Evolutionary conservation across 2,329 filamentous ascomycete genomes (phyloP), one percentile per base, ranked within the genome.

Genomic region (Macroventuria anomochaeta): DNA sequence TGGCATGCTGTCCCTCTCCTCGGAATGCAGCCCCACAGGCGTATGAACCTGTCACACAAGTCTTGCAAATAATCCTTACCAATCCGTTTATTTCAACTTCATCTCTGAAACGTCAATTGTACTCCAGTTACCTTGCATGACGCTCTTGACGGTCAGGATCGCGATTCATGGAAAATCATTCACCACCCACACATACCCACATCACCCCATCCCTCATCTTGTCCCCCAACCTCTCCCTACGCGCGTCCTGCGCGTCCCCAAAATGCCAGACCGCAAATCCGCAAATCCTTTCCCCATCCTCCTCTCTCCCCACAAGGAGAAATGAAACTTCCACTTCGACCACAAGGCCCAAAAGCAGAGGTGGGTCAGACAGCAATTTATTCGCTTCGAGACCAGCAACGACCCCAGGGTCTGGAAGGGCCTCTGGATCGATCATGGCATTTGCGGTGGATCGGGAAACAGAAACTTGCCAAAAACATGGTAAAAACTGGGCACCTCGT

Each of bases 331-430:
- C 33, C 33, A 44, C 44, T 44, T 48, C 44, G 51, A 49, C 43
- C 51, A 43, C 39, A 17, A 53, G 42, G 34, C 34, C 29, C 11
- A n/a, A 11, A 42, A 18, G n/a, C 13, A 12, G 37, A 18, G n/a
- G 50, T 48, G 50, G 50, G 34, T 21, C 44, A 4, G 20, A 13
- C 39, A 17, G 29, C 21, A 49, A 54, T 49, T 44, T 40, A 37
- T 46, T 48, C 34, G 28, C 44, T 43, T 49, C 51, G 44, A 54
- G 51, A 54, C 51, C 38, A 11, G 21, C 34, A 49, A 43, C 39
- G 39, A 43, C 44, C 28, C 15, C 17, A 54, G 44, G 51, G 51
- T 49, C 51, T 54, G 34, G 44, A 54, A 49, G 34, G 40, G 51
- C 44, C 51, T 23, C 15, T 49, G 29, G 13, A 49, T 49, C 51